Evolutionary conservation across 176 grass and related monocot genomes (phyloP), one percentile per base, ranked within the genome.

Genomic region (Hordeum marinum): DNA sequence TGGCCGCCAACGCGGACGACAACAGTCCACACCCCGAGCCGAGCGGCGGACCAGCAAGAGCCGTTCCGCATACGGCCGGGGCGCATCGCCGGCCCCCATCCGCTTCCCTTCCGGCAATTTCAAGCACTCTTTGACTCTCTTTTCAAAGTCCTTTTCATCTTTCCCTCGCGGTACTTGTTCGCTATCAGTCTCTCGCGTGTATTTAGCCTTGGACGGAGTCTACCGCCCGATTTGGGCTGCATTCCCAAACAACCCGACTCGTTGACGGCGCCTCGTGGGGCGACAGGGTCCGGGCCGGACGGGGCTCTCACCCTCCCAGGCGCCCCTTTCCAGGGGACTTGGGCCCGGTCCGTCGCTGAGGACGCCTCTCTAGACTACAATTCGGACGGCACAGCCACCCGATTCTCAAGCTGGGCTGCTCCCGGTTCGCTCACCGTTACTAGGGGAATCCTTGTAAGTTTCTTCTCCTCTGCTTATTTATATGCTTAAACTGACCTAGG

Each of bases 61-160:
- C 45, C 72, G 62, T 85, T 85, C 73, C 73, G 34, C 83, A 85
- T 85, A 64, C 69, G 42, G 32, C 78, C 69, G 9, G 59, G 81
- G 39, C 63, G 82, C 82, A 86, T 86, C 85, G 79, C 75, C 82
- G 32, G 83, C 91, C 88, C 91, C 88, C 91, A 93, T 90, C 88
- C 85, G 79, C 91, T 93, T 3, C 31, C 31, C 31, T 3, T 3
- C 31, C 31, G 78, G 82, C 82, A 92, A 92, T 92, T 92, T 92
- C 86, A 92, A 89, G 86, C 79, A 92, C 86, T 92, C 72, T 92
- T 92, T 92, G 83, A 86, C 90, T 92, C 86, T 92, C 90, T 92
- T 92, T 92, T 86, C 86, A 86, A 89, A 92, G 86, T 91, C 78
- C 83, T 86, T 86, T 86, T 90, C 83, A 90, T 78, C 83, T 90